Percentiles rank a stretch among this genome's conserved stretches.
These are phyloP conservation scores for Mytilinidion resinicola DNA, from an alignment of 495 filamentous ascomycete genomes.

Conservation along the genomic window DNA sequence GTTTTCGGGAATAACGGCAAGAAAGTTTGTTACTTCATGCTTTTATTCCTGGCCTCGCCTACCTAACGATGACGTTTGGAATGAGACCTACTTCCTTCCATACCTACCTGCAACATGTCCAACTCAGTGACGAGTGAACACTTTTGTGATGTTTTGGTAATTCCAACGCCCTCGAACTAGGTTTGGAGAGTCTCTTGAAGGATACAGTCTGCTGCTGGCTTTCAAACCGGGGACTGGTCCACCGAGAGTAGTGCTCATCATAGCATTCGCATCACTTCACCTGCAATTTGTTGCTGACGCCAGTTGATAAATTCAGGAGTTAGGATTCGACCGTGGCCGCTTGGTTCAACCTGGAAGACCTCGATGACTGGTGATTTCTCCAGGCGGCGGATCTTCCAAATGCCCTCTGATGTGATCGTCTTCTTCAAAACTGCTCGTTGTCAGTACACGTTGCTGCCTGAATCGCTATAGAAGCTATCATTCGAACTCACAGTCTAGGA, in stretches of 20 bases:
- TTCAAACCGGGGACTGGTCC: too few relatives aligned
- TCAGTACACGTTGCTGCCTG: conserved; percentile 4
- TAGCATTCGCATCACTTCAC: conserved; percentile 3
- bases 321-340: conserved; percentile 68
- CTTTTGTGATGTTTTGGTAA: too few relatives aligned
- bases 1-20: too few relatives aligned
- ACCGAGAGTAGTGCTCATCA: not conserved
- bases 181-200: too few relatives aligned
- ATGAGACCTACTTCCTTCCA: too few relatives aligned
- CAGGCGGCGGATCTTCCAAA: conserved; percentile 68
- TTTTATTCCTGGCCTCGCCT: too few relatives aligned
- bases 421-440: conserved; percentile 52
- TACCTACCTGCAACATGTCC: too few relatives aligned
- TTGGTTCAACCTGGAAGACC: conserved; percentile 64
- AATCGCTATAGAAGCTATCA: not conserved
- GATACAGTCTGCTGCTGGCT: too few relatives aligned
- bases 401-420: conserved; percentile 60
- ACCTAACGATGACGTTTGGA: too few relatives aligned
- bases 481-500: conserved; percentile 57
- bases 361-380: conserved; percentile 55
- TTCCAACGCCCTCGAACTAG: too few relatives aligned
- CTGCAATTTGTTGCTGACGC: conserved; percentile 41
- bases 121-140: too few relatives aligned
- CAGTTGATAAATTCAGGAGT: conserved; percentile 67
- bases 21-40: too few relatives aligned